Evolutionary conservation across 139 green algal genomes (phyloP).

Genomic region (Pedinophyceae sp.): DNA sequence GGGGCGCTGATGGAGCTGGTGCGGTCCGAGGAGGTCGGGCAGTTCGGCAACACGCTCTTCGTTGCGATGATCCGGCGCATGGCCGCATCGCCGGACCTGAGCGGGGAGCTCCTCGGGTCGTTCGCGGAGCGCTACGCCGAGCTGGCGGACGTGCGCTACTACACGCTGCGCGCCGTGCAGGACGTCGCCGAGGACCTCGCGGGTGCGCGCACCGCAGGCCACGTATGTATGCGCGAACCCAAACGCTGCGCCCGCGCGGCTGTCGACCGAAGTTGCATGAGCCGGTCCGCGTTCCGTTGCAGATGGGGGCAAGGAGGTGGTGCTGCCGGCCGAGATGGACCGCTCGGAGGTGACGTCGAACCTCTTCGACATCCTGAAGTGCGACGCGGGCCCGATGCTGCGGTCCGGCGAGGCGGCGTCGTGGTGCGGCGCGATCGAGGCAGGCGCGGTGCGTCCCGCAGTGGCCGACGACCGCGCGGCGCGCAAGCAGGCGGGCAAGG

Average conservation of each 20-base stretch:
- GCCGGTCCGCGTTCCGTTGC: too few species aligned
- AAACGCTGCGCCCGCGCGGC: too few species aligned
- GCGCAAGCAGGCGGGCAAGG: background rate
- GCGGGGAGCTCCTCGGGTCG: background rate
- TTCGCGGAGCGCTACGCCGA: background rate
- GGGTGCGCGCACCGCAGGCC: background rate
- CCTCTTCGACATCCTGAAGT: background rate
- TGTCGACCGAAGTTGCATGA: too few species aligned
- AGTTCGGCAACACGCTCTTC: slow-evolving; percentile 29
- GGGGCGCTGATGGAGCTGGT: slow-evolving; percentile 41
- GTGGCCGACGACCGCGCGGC: slow-evolving; percentile 25
- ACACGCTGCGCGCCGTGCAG: slow-evolving; percentile 24
- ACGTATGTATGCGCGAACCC: background rate
- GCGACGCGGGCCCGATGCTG: too few species aligned
- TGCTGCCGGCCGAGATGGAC: background rate
- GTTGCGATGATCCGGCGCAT: slow-evolving; percentile 7
- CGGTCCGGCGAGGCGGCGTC: slow-evolving; percentile 10
- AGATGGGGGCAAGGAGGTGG: too few species aligned
- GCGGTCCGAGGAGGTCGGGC: slow-evolving; percentile 15
- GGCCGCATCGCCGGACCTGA: slow-evolving; percentile 14
- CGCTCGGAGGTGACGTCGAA: background rate
- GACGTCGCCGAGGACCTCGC: slow-evolving; percentile 15
- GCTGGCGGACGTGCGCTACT: slow-evolving; percentile 43
- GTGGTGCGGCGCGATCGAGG: slow-evolving; percentile 44
- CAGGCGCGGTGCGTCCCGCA: slow-evolving; percentile 16